Base-by-base conservation (phyloP, 192 early-diverging fungal genomes). In the Kappamyces sp. region DNA sequence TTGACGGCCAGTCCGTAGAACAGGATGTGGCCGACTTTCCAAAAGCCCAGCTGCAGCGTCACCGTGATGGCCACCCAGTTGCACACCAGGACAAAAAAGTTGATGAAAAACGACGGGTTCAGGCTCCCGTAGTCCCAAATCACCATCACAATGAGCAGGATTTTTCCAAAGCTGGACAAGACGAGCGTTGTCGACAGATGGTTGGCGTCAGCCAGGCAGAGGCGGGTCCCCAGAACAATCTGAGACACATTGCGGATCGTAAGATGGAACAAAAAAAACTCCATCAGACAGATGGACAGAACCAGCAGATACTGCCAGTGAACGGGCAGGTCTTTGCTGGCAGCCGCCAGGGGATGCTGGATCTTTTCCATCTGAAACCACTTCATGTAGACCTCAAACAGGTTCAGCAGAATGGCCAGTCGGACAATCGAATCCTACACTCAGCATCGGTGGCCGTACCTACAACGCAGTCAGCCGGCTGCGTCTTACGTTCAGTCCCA, bases 361-460 rank as follows among this genome's bases (percentile, higher is more conserved):
- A 85, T 77, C 60, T 84, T 79, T 57, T 94, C 90, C 8, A 94
- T 61, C n/a, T 84, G 79, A 74, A 88, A 90, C 92, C 90, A 94
- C 64, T 92, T 91, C 53, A 92, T 88, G 66, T 92, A 92, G 48
- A 94, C 92, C 75, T 90, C 91, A 66, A 94, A 94, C 9, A 94
- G 68, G 23, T 91, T 75, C 41, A 94, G 66, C 5, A 94, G 77
- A 3, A 95, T 68, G 3, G 84, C 84, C 37, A 94, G 75, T 52
- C 90, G 89, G 55, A 76, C 63, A 8, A 90, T 79, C 58, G 83
- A 83, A 48, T 69, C 74, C 78, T 92, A 55, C 23, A 34, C 10
- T 33, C 5, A 64, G 31, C 48, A 54, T 0, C 5, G 15, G 8
- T 12, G 37, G 10, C 8, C 2, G 35, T 12, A 10, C 5, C 2